Evolutionary conservation across 2,329 filamentous ascomycete species (phyloP).

Genomic region (Neofusicoccum sp.): DNA sequence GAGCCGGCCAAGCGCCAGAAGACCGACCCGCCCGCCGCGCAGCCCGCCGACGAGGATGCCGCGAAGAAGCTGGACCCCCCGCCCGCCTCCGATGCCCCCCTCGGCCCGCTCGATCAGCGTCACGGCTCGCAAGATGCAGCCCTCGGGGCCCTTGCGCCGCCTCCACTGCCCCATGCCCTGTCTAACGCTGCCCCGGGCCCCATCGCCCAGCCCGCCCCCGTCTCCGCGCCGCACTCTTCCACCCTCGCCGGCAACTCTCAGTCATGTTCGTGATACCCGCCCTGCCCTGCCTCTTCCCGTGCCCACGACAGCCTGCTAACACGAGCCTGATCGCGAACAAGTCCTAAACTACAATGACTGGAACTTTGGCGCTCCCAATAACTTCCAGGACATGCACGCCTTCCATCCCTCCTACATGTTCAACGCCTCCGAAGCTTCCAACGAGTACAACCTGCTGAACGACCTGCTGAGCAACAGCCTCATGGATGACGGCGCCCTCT

Average conservation of each 20-base stretch:
- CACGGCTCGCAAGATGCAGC: constrained; percentile 39
- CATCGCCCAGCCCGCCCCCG: constrained; percentile 71
- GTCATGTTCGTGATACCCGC: constrained; percentile 66
- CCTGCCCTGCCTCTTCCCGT: constrained; percentile 27
- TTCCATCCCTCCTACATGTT: constrained; percentile 96
- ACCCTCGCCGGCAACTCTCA: constrained; percentile 66
- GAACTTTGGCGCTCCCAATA: constrained; percentile 71
- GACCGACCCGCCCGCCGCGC: constrained; percentile 45
- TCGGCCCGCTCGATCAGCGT: constrained; percentile 30
- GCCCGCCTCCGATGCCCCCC: constrained; percentile 29
- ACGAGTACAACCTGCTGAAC: constrained; percentile 95
- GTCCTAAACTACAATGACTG: constrained; percentile 84
- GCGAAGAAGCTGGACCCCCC: constrained; percentile 32
- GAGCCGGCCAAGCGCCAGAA: constrained; percentile 83
- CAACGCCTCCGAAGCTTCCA: constrained; percentile 87
- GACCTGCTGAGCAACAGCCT: constrained; percentile 93
- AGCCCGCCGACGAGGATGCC: constrained; percentile 34
- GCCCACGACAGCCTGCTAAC: constrained; percentile 27
- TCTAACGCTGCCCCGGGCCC: constrained; percentile 51
- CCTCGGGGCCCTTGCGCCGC: constrained; percentile 39
- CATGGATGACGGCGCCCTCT: constrained; percentile 66
- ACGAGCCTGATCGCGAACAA: constrained; percentile 41
- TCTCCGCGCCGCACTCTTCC: constrained; percentile 67
- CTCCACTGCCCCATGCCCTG: constrained; percentile 37
- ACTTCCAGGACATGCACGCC: constrained; percentile 91